Base-by-base conservation (phyloP, 768 basidiomycete species). In the Ramaria rubella region DNA sequence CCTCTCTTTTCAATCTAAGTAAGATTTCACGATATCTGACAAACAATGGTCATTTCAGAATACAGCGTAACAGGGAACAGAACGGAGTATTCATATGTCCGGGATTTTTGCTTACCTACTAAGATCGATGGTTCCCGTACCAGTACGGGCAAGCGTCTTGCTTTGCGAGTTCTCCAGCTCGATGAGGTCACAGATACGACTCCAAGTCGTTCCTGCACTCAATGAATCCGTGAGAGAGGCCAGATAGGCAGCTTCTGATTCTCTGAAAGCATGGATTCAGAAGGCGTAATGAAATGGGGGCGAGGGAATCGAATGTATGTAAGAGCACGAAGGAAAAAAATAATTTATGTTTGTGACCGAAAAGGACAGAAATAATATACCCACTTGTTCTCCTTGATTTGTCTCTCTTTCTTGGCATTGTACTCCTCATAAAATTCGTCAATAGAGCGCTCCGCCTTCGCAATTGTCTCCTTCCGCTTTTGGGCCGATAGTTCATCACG, bases 101-200 rank as follows among this genome's bases (percentile, higher is more conserved):
- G 17, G 34, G 38, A 24, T 19, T n/a, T 19, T n/a, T 5, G 21
- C 17, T 17, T 48, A 56, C 55, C 55, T 56, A 33, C 72, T 93
- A 34, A 98, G 76, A 65, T 99, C 95, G 2, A 90, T 93, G 34
- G 94, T 93, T 5, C 88, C 88, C 11, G 90, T 74, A 14, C 91
- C 91, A 30, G 88, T 81, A 44, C 93, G 82, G 17, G 94, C 86
- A 63, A 92, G 77, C 4, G 94, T 97, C 77, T 98, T 99, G 77
- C 90, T 94, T 71, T 98, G 93, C 54, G 94, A 96, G 69, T 98
- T 97, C 69, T 95, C 83, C 34, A 99, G 78, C 62, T 94, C 91
- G 59, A 96, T 72, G 50, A 85, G 72, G 26, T 84, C 83, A 67
- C 86, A 87, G 66, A 99, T 95, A 34, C 96, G 87, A 63, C 93